Base-by-base conservation (phyloP, 164 flowering plant genomes). In the Taxillus chinensis region DNA sequence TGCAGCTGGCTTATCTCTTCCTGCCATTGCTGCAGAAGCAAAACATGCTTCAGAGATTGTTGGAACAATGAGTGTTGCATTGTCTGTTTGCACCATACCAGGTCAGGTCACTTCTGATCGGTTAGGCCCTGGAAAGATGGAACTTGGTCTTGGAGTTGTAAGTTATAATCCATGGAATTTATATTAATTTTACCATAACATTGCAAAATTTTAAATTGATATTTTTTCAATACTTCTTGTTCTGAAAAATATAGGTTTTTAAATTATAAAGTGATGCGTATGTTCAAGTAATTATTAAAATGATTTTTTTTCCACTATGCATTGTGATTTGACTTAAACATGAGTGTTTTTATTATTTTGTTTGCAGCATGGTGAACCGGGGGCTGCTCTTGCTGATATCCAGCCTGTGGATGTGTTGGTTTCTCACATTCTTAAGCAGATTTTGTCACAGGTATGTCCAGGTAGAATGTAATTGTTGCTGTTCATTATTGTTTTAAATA, bases 91-190 rank as follows among this genome's bases (percentile, higher is more conserved):
- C 78, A 88, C 97, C 38, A 71, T 84, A 65, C 96, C 98, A 57
- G 96, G 97, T 66, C 93, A 78, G 73, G 81, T 82, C 38, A 77
- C 90, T 41, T 75, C 96, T 60, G 97, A 93, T 69, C 92, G 97
- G 62, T 57, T 88, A 62, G 95, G 96, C 62, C 86, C 87, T 39
- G 96, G 88, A 62, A 93, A 88, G 74, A 93, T 93, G 90, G 98
- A 93, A 78, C 89, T 93, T 68, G 98, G 98, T 65, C 97, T 93
- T 71, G 97, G 97, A 74, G 86, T 93, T 71, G 97, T 93, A 78
- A 78, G 95, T 71, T 43, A 39, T 58, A 14, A n/a, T 15, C 37
- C 27, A 17, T 43, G 39, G 52, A 37, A 41, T 3, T 62, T 16
- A 14, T 55, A 14, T 12, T 41, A 46, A 39, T 55, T 57, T 3